Base-by-base conservation (phyloP, 106 monocot genomes). In the Hemerocallis citrina region DNA sequence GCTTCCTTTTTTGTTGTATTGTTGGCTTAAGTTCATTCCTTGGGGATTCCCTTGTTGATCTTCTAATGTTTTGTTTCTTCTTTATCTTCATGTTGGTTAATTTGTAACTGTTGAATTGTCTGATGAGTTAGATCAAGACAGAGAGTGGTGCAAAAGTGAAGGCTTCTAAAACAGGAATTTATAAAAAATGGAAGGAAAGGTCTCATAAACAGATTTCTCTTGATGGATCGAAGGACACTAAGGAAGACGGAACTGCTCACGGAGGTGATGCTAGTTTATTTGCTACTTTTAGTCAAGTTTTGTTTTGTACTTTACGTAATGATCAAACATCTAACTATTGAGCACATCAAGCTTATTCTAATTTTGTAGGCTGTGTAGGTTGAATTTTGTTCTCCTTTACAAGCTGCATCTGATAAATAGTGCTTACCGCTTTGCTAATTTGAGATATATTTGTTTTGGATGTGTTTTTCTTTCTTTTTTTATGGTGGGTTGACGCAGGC, bases 151-250 rank as follows among this genome's bases (percentile, higher is more conserved):
- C 84, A 62, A 92, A 80, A 81, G 72, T 82, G 6, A 85, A 73
- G 60, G 67, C 75, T 37, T 59, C 46, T 19, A 88, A 80, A 66
- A 82, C 82, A 29, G 92, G 98, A 33, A 75, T 98, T 47, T 98
- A 98, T 59, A 85, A 98, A 43, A 98, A 75, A 67, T 98, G 98
- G 98, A 79, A 88, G 56, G 79, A 85, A 40, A 72, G 44, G 19
- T 77, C 92, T 1, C 98, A 98, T 59, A 69, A 37, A 41, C 77
- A 79, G 39, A 77, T 98, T 23, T 72, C 91, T 66, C 63, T 82
- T 54, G 52, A 40, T 61, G 79, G 88, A 49, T 39, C 37, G 14
- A 70, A 54, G 7, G 75, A 62, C n/a, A 15, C 17, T 71, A 43
- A 65, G 31, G 74, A 74, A 32, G 65, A 57, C n/a, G 34, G 68